phyloP scores from a whole-genome alignment of 192 early-diverging fungal species.

The Tieghemiomyces parasiticus region DNA sequence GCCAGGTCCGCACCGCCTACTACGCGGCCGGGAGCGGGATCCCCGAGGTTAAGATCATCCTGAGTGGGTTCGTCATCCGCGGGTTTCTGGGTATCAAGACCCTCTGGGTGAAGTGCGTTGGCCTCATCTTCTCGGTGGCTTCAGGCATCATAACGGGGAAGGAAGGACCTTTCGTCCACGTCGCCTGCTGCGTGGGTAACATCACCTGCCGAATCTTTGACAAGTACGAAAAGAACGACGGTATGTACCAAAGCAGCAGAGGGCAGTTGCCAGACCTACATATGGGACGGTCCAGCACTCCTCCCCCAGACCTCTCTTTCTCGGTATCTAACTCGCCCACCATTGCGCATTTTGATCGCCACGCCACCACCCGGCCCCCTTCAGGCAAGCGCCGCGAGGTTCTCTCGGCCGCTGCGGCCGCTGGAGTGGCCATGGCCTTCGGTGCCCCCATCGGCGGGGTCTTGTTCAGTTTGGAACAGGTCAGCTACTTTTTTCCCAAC shows the following conservation, averaged over 20 bases:
- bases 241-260: constrained; percentile 14
- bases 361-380: too few relatives aligned
- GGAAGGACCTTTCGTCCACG: constrained; percentile 90
- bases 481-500: constrained; percentile 65
- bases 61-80: constrained; percentile 88
- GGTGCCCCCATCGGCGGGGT: constrained; percentile 95
- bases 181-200: constrained; percentile 81
- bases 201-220: constrained; percentile 71
- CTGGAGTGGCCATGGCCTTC: constrained; percentile 90
- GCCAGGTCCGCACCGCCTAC: constrained; percentile 43
- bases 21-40: constrained; percentile 93
- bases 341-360: too few relatives aligned
- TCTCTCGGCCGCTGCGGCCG: constrained; percentile 78
- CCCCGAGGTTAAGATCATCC: constrained; percentile 88
- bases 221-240: constrained; percentile 86
- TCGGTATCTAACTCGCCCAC: too few relatives aligned
- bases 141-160: constrained; percentile 79
- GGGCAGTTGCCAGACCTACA: neutral
- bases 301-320: too few relatives aligned
- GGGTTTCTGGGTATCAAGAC: constrained; percentile 85
- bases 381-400: constrained; percentile 84
- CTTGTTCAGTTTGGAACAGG: constrained; percentile 84
- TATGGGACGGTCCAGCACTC: neutral
- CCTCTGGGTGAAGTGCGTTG: constrained; percentile 77
- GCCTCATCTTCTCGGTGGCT: constrained; percentile 70